Evolutionary conservation across 1,284 basidiomycete genomes (phyloP).

Genomic region (Tilletia horrida): DNA sequence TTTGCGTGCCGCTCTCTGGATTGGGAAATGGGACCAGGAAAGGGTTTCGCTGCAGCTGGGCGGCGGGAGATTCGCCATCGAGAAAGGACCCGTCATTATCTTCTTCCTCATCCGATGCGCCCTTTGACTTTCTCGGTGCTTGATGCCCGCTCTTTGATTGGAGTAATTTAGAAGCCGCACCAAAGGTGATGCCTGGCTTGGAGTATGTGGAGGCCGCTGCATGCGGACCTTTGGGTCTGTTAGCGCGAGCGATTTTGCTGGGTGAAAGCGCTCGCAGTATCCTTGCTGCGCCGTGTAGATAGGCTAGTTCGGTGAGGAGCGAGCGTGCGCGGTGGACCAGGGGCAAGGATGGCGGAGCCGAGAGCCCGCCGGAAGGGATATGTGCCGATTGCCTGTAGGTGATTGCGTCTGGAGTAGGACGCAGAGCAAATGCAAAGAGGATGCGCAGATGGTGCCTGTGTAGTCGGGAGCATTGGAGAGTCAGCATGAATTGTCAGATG

Average conservation of each 20-base stretch:
- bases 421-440: constrained; percentile 6
- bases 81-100: constrained; percentile 7
- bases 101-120: background rate
- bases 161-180: too few relatives aligned
- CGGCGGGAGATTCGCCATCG: background rate
- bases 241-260: background rate
- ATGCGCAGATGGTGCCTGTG: constrained; percentile 16
- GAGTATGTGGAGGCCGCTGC: background rate
- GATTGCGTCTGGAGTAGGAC: constrained; percentile 9
- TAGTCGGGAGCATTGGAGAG: background rate
- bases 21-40: background rate
- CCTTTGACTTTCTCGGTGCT: too few relatives aligned
- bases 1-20: background rate
- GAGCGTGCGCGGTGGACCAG: constrained; percentile 1
- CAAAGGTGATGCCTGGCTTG: background rate
- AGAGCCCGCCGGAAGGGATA: background rate
- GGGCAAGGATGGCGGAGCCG: constrained; percentile 3
- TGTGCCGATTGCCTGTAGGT: constrained; percentile 4
- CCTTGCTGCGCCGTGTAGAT: background rate
- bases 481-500: background rate
- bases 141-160: too few relatives aligned
- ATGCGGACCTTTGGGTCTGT: background rate
- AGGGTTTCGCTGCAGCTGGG: background rate
- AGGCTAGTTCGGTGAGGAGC: background rate
- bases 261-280: constrained; percentile 6